phyloP scores from a whole-genome alignment of 2,329 filamentous ascomycete genomes.

The Neodidymelliopsis sp. region DNA sequence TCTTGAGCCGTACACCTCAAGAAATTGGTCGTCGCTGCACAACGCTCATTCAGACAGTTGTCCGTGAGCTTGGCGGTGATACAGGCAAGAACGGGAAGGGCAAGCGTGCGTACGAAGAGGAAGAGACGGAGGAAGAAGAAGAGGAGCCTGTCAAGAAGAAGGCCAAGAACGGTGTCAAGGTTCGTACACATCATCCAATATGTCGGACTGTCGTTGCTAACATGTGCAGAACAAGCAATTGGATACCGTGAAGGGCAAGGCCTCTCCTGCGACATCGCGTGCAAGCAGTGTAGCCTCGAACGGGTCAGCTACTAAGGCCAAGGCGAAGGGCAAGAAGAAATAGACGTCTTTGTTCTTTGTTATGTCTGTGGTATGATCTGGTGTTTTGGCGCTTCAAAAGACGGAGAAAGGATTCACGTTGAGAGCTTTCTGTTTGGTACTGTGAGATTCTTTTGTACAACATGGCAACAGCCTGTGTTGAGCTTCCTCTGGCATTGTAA shows the following conservation, averaged over 20 bases:
- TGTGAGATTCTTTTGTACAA: conserved; percentile 8
- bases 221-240: conserved; percentile 83
- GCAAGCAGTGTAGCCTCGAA: conserved; percentile 88
- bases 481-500: neutral
- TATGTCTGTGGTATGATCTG: conserved; percentile 16
- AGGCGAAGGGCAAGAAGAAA: conserved; percentile 62
- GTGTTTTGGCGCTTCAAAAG: conserved; percentile 24
- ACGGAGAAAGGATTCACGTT: neutral
- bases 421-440: neutral
- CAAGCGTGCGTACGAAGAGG: conserved; percentile 79
- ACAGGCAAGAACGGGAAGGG: conserved; percentile 68
- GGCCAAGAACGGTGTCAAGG: conserved; percentile 86
- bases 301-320: conserved; percentile 61
- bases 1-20: conserved; percentile 89
- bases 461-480: conserved; percentile 4
- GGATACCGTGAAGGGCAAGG: conserved; percentile 81
- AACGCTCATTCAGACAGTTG: conserved; percentile 91
- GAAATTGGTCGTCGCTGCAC: conserved; percentile 93
- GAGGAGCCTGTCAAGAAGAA: conserved; percentile 93
- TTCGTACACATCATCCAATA: conserved; percentile 54
- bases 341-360: conserved; percentile 12
- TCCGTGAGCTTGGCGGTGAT: conserved; percentile 85
- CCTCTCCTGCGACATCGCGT: conserved; percentile 79
- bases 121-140: conserved; percentile 79
- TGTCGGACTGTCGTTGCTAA: conserved; percentile 19